These are phyloP conservation scores for Alternaria gaisen DNA, from an alignment of 2,329 filamentous ascomycete genomes.

Conservation along the genomic window DNA sequence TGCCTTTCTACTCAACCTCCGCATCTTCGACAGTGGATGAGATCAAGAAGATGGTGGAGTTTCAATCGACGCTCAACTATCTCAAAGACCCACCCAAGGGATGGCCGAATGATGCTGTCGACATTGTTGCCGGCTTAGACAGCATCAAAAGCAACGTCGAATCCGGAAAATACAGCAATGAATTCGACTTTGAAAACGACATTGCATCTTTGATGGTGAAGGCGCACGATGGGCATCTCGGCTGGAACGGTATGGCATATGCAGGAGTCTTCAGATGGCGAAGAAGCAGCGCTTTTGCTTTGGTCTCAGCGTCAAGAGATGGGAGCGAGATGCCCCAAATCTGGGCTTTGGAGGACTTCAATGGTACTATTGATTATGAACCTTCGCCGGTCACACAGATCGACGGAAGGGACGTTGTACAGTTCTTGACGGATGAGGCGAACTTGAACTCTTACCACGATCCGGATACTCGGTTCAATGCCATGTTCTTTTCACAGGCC, in stretches of 20 bases:
- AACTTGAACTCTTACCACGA: slow-evolving; percentile 48
- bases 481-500: slow-evolving; percentile 49
- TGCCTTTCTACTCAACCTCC: slow-evolving; percentile 42
- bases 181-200: slow-evolving; percentile 55
- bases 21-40: slow-evolving; percentile 41
- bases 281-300: slow-evolving; percentile 37
- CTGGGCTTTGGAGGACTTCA: slow-evolving; percentile 45
- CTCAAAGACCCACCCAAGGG: slow-evolving; percentile 51
- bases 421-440: slow-evolving; percentile 48
- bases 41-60: slow-evolving; percentile 49
- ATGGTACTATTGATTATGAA: slow-evolving; percentile 34
- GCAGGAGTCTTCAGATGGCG: slow-evolving; percentile 49
- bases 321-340: slow-evolving; percentile 42
- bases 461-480: slow-evolving; percentile 53
- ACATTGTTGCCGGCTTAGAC: slow-evolving; percentile 50
- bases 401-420: slow-evolving; percentile 46
- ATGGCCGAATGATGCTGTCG: slow-evolving; percentile 50
- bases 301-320: slow-evolving; percentile 45
- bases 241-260: slow-evolving; percentile 47
- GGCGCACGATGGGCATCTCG: slow-evolving; percentile 50
- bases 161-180: slow-evolving; percentile 47
- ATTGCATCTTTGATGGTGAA: slow-evolving; percentile 44
- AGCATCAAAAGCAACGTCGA: slow-evolving; percentile 46
- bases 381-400: slow-evolving; percentile 52
- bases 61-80: slow-evolving; percentile 54